These are phyloP conservation scores for Neurospora sp. DNA, from an alignment of 495 filamentous ascomycete species.

Conservation along the genomic window DNA sequence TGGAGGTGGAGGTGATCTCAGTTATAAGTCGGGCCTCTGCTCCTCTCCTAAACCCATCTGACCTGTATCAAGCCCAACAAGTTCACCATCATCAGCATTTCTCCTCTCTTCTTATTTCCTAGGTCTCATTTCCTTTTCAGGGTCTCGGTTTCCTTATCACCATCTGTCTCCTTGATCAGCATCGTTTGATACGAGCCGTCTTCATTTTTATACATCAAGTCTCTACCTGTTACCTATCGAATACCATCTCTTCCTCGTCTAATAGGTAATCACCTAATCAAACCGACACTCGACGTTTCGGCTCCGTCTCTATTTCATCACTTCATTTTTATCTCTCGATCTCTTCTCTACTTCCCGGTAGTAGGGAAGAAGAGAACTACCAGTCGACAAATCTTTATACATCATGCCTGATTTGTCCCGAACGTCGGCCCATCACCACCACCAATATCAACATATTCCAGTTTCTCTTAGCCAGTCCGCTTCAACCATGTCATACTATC, in stretches of 20 bases:
- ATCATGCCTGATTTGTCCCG: slow-evolving; percentile 26
- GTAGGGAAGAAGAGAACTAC: slow-evolving; percentile 1
- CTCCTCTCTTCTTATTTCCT: not conserved
- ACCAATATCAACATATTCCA: slow-evolving; percentile 15
- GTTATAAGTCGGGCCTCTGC: slow-evolving; percentile 19
- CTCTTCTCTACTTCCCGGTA: not conserved
- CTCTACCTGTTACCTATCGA: not conserved
- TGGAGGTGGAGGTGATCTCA: not conserved
- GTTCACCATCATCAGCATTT: not conserved
- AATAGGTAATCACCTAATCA: slow-evolving; percentile 17
- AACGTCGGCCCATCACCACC: slow-evolving; percentile 23
- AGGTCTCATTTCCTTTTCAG: not conserved
- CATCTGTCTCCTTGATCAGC: not conserved
- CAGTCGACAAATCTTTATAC: not conserved
- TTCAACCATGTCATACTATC: slow-evolving; percentile 23
- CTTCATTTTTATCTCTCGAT: not conserved
- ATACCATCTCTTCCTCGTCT: slow-evolving; percentile 2
- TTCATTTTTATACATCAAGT: not conserved
- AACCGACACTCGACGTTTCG: slow-evolving; percentile 6
- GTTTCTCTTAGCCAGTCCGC: slow-evolving; percentile 9
- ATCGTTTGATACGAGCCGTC: slow-evolving; percentile 38
- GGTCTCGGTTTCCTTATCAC: not conserved
- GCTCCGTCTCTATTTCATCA: not conserved
- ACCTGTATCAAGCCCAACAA: not conserved
- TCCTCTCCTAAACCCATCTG: not conserved